phyloP scores from a whole-genome alignment of 1,284 basidiomycete genomes.

The Malassezia restricta region DNA sequence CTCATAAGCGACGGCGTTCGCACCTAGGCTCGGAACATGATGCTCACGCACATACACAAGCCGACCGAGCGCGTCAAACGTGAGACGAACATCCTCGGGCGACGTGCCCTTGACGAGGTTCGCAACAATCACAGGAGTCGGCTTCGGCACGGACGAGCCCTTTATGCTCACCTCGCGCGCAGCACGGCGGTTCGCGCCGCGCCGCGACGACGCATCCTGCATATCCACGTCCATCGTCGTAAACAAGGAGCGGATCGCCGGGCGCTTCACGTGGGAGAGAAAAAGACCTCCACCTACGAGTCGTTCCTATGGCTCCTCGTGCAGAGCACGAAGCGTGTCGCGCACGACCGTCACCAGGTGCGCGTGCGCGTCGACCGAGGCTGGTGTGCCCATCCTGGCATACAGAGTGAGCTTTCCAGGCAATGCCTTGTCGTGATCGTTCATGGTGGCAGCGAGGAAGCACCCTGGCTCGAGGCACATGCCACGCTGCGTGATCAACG shows the following conservation, averaged over 20 bases:
- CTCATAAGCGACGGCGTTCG: slow-evolving; percentile 34
- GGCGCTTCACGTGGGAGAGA: too few species aligned
- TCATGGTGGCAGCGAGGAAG: slow-evolving; percentile 7
- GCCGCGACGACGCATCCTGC: slow-evolving; percentile 4
- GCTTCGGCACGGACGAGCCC: slow-evolving; percentile 25
- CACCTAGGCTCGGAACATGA: slow-evolving; percentile 19
- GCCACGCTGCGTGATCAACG: neutral
- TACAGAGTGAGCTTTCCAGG: neutral
- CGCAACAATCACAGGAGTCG: slow-evolving; percentile 34
- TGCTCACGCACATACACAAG: slow-evolving; percentile 22
- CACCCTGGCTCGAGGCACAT: neutral
- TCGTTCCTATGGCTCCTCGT: neutral
- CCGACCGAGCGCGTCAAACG: slow-evolving; percentile 33
- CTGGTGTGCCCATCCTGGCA: neutral
- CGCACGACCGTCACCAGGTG: neutral
- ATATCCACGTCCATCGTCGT: slow-evolving; percentile 16
- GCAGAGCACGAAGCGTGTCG: neutral
- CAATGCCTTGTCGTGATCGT: neutral
- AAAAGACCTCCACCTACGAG: too few species aligned
- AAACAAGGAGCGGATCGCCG: neutral
- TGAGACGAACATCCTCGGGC: slow-evolving; percentile 34
- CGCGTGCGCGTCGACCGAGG: neutral
- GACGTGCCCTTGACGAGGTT: slow-evolving; percentile 37
- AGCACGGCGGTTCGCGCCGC: neutral
- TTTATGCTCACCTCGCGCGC: slow-evolving; percentile 25